phyloP scores from a whole-genome alignment of 2,329 filamentous ascomycete species.

The Ascochyta fabae region DNA sequence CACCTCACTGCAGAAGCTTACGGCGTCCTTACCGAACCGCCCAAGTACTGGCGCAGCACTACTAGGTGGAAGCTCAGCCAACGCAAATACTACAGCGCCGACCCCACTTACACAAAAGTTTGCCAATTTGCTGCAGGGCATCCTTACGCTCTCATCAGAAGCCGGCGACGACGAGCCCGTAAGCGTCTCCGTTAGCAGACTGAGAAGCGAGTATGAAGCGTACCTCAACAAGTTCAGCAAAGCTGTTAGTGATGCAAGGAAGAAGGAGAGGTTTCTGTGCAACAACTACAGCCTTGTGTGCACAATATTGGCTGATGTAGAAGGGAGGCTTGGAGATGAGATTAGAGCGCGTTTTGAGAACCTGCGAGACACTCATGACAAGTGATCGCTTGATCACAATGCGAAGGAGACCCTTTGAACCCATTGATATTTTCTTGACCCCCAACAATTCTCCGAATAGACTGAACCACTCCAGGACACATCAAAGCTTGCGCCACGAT shows the following conservation, averaged over 20 bases:
- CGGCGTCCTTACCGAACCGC: conserved; percentile 50
- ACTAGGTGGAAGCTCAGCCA: conserved; percentile 49
- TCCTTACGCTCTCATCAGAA: conserved; percentile 83
- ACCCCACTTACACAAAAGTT: conserved; percentile 95
- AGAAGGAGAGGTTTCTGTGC: conserved; percentile 85
- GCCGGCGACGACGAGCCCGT: conserved; percentile 95
- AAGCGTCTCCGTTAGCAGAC: conserved; percentile 75
- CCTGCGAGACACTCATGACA: conserved; percentile 54
- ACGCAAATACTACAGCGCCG: conserved; percentile 75
- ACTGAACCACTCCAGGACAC: neutral
- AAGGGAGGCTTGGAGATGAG: conserved; percentile 75
- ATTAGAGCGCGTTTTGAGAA: conserved; percentile 77
- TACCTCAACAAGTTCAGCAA: conserved; percentile 82
- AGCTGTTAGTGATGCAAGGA: conserved; percentile 76
- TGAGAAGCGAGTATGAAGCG: conserved; percentile 81
- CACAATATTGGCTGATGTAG: conserved; percentile 79
- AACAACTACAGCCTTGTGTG: conserved; percentile 97
- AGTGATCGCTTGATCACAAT: conserved; percentile 6
- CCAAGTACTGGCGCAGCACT: conserved; percentile 44
- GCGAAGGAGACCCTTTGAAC: no score
- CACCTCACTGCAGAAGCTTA: conserved; percentile 75
- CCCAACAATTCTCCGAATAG: neutral
- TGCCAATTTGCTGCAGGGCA: conserved; percentile 86
- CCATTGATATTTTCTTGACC: neutral
- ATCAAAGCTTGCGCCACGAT: neutral